A percentile compares a stretch with the other conserved stretches of the same genome.
These are phyloP conservation scores for Trichoderma afroharzianum DNA, from an alignment of 2,329 filamentous ascomycete genomes.

Conservation along the genomic window DNA sequence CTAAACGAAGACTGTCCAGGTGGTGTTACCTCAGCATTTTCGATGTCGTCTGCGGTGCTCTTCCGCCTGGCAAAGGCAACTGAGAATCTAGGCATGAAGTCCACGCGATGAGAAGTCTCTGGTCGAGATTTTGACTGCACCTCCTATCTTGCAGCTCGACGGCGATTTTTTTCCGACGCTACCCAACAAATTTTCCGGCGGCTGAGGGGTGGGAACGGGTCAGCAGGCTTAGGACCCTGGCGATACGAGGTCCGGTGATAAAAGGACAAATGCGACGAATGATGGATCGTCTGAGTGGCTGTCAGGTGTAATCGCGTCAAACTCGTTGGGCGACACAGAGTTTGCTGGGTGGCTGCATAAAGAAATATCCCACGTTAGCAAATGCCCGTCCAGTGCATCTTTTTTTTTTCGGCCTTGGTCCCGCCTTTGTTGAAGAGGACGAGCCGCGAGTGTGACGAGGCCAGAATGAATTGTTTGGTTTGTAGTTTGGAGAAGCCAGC, in stretches of 20 bases:
- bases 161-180: conserved; percentile 20
- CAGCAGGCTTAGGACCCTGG: conserved; percentile 6
- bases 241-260: conserved; percentile 17
- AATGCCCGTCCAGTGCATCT: neutral
- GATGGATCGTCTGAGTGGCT: conserved; percentile 11
- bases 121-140: neutral
- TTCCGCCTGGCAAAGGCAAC: conserved; percentile 58
- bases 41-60: conserved; percentile 53
- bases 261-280: conserved; percentile 2
- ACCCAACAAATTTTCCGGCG: conserved; percentile 11
- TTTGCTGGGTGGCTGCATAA: conserved; percentile 15
- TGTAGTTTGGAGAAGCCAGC: neutral
- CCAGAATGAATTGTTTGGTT: neutral
- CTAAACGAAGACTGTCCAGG: conserved; percentile 52
- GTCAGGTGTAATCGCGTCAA: conserved; percentile 12
- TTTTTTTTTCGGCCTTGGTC: neutral
- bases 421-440: neutral
- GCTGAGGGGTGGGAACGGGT: conserved; percentile 11
- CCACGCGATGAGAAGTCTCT: conserved; percentile 22
- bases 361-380: conserved; percentile 14
- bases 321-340: conserved; percentile 17
- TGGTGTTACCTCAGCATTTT: conserved; percentile 45
- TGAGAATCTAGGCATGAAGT: conserved; percentile 61
- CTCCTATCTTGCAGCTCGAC: conserved; percentile 13
- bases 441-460: neutral